These are phyloP conservation scores for Backusella australiensis DNA, from an alignment of 192 early-diverging fungal genomes.

Conservation along the genomic window DNA sequence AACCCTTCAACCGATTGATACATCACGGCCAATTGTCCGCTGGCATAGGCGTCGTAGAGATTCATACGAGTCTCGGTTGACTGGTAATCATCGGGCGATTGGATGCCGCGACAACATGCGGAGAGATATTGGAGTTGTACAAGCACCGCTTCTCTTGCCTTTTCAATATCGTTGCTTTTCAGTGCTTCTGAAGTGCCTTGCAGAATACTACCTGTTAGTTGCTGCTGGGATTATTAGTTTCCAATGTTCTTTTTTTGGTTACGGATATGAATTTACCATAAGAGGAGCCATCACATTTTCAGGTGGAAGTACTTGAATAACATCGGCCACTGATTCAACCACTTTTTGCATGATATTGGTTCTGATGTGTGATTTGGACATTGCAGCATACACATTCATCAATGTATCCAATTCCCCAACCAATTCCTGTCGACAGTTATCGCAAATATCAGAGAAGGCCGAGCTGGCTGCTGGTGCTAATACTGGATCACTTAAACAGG, in stretches of 20 bases:
- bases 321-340: conserved; percentile 43
- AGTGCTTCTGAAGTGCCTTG: conserved; percentile 16
- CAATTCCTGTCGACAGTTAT: conserved; percentile 65
- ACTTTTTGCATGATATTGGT: conserved; percentile 40
- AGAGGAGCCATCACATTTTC: conserved; percentile 37
- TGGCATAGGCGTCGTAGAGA: conserved; percentile 32
- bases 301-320: conserved; percentile 40
- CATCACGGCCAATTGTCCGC: conserved; percentile 20
- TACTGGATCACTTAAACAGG: conserved; percentile 53
- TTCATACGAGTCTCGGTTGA: conserved; percentile 17
- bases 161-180: conserved; percentile 21
- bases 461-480: conserved; percentile 60
- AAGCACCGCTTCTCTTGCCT: conserved; percentile 33
- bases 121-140: conserved; percentile 47
- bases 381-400: conserved; percentile 57
- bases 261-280: conserved; percentile 29
- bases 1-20: conserved; percentile 25
- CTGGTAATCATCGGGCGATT: conserved; percentile 52
- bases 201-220: conserved; percentile 23
- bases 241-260: neutral
- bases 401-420: conserved; percentile 56
- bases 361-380: conserved; percentile 34
- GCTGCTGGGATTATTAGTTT: conserved; percentile 3
- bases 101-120: conserved; percentile 50
- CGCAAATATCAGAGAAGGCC: conserved; percentile 67